Evolutionary conservation across 1,284 basidiomycete genomes (phyloP), one percentile per base, ranked within the genome.

Genomic region (Trichosporon asahii): DNA sequence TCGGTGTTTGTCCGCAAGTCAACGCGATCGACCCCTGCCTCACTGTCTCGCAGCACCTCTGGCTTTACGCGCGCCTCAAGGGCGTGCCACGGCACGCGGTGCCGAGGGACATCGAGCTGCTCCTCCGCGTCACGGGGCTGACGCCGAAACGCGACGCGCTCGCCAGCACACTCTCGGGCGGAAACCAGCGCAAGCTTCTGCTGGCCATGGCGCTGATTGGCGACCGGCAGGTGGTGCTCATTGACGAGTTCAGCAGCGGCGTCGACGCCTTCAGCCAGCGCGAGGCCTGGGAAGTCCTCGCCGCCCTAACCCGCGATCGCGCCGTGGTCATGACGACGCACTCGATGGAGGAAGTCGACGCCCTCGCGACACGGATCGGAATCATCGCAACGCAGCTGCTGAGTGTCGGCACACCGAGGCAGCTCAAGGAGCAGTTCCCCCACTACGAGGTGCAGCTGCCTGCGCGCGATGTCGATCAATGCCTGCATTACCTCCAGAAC

Each of bases 161-260:
- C 31, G 91, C 91, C 0, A 89, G 88, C 73, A 89, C 89, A 74
- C 84, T 93, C 4, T 91, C 89, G 0, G 91, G 92, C 0, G 91
- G 92, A 0, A 93, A 92, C 75, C 90, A 92, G 76, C 86, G 92
- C 60, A 94, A 94, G 77, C 81, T 93, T 21, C 86, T 90, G 0
- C 84, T 94, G 21, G 90, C 91, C 2, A 92, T 93, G 72, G 89
- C 91, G 6, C 85, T 93, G 23, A 91, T 93, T 21, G 91, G 91
- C 3, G 92, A 93, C 76, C 90, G 91, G 0, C 84, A 89, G 1
- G 91, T 93, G 9, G 83, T 93, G 3, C 85, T 93, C 49, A 91
- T 94, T 60, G 92, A 94, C 76, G 91, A 93, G 79, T 92, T 92
- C 78, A 91, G 90, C 2, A 91, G 90, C 0, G 92, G 92, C 4